Evolutionary conservation across 1,284 basidiomycete genomes (phyloP), one percentile per base, ranked within the genome.

Genomic region (Agaricales sp.): DNA sequence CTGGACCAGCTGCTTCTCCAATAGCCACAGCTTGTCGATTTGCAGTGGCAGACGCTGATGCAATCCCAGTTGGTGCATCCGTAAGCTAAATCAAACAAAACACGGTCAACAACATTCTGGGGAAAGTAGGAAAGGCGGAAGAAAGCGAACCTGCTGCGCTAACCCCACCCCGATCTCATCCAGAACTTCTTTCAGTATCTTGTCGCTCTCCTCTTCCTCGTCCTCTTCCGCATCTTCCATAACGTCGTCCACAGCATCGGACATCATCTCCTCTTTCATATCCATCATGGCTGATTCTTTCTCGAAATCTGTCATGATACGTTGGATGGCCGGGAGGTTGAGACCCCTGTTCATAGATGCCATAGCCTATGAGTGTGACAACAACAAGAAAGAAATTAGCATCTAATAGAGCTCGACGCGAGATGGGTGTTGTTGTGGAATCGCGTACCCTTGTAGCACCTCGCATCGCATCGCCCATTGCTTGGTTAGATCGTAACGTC

Each of bases 181-280:
- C 45, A 99, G 69, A 23, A 99, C 95, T 66, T 99, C 85, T 60
- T 90, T 93, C 55, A 99, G 67, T 53, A 99, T 96, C 72, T 90
- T 90, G 64, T 99, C 93, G 21, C 93, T 85, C 60, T 98, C 95
- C 57, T 91, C 90, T 59, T 98, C 94, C 65, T 96, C 94, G 48
- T 94, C 94, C 56, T 93, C 92, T 35, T 71, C 73, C 19, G 92
- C 91, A 46, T 91, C 89, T 59, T 96, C 93, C 92, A 99, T 98
- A 35, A 93, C 94, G 61, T 97, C 95, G 67, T 99, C 96, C 6
- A 99, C 88, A 1, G 94, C 89, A 54, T 99, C 96, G 35, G 87
- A 91, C 95, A 99, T 99, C 88, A 99, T 96, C 65, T 97, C 95
- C 68, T 98, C 96, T 68, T 98, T 99, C 96, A 99, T 99, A 67